Evolutionary conservation across 208 protist species (phyloP).

Genomic region (Wallacemonas sp.): DNA sequence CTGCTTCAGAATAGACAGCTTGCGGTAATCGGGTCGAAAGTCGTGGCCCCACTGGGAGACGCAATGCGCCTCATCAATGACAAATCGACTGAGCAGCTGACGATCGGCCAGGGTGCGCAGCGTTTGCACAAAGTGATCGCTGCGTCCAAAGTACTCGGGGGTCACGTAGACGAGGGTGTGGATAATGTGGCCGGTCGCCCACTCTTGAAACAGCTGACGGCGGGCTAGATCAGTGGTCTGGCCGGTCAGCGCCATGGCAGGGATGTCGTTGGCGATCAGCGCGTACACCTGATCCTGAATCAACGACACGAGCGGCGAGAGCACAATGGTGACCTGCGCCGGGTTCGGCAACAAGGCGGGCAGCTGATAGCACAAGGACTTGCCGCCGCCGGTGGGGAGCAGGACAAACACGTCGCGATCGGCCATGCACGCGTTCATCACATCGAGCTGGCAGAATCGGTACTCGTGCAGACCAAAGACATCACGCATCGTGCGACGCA

Average conservation of each 20-base stretch:
- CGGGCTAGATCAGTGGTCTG: conserved; percentile 62
- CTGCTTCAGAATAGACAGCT: conserved; percentile 70
- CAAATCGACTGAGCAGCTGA: conserved; percentile 72
- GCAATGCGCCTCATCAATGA: conserved; percentile 97
- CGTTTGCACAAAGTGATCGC: conserved; percentile 67
- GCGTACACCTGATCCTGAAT: conserved; percentile 96
- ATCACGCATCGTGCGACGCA: conserved; percentile 88
- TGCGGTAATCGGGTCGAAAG: conserved; percentile 91
- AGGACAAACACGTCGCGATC: conserved; percentile 94
- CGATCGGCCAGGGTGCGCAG: conserved; percentile 51
- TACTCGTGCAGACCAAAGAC: conserved; percentile 91
- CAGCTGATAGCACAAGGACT: conserved; percentile 97
- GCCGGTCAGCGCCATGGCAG: conserved; percentile 78
- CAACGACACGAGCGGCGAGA: conserved; percentile 96
- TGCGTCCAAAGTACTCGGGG: conserved; percentile 89
- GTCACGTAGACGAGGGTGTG: conserved; percentile 86
- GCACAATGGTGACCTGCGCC: conserved; percentile 90
- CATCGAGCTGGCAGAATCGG: conserved; percentile 91
- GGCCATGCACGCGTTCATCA: conserved; percentile 95
- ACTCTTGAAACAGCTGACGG: conserved; percentile 72
- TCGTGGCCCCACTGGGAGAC: conserved; percentile 98
- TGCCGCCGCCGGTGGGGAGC: conserved; percentile 94
- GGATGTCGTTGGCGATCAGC: conserved; percentile 82
- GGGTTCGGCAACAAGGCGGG: conserved; percentile 88
- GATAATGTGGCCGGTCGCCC: conserved; percentile 49